Base-by-base conservation (phyloP, 768 basidiomycete species). In the Calvatia gigantea region DNA sequence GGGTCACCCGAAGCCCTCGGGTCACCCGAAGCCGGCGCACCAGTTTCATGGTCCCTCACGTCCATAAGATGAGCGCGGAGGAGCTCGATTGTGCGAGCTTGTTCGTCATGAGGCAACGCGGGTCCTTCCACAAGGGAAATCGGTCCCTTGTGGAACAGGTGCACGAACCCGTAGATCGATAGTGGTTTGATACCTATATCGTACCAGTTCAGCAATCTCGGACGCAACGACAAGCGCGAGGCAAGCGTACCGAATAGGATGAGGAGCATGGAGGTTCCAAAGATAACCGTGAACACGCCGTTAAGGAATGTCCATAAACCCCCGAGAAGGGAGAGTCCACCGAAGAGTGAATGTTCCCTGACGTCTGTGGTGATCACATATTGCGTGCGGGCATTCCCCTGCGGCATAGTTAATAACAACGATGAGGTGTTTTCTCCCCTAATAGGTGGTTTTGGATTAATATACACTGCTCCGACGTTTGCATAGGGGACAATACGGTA, bases 221-320 rank as follows among this genome's bases (percentile, higher is more conserved):
- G 41, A 17, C n/a, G 14, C 7, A 43, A 17, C 2, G 29, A 32
- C 12, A 32, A 7, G 21, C 6, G 7, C 15, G 12, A 33, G 33
- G 17, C 5, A 19, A 14, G 17, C 28, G 12, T 46, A 58, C 58
- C 58, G 2, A 58, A 47, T 12, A 47, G 28, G 2, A 54, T 38
- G 2, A 33, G 23, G n/a, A 58, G 43, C 1, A 58, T 21, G 6
- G 58, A 25, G 12, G 29, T 46, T 7, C 58, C 58, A 21, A 59
- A 59, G 35, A 52, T 35, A 17, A 56, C 21, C 9, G 55, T 27
- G 38, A 59, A 56, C 28, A 47, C 17, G 12, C 58, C 55, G n/a
- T 46, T 42, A 9, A 53, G 9, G 14, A 46, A 39, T 2, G 45
- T 56, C 58, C 58, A 59, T 25, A 59, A 37, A 48, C 58, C 58